Evolutionary conservation across 2,329 filamentous ascomycete species (phyloP).

Genomic region (Sporothrix luriei): DNA sequence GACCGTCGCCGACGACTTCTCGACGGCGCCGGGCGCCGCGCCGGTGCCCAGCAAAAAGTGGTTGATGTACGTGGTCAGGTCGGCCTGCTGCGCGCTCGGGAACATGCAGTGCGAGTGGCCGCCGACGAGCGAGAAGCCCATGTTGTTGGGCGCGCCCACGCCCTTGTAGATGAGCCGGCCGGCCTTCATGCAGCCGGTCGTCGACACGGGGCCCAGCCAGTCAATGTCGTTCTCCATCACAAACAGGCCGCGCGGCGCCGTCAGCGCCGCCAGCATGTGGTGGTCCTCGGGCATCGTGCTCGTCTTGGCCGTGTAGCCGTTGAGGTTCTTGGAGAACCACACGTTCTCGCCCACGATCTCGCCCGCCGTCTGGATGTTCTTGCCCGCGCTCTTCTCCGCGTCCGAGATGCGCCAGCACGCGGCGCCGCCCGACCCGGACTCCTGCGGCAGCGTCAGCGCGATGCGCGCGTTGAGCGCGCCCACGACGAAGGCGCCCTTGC

Average conservation of each 20-base stretch:
- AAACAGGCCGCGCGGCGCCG: constrained; percentile 58
- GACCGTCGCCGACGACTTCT: constrained; percentile 47
- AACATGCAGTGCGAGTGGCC: constrained; percentile 60
- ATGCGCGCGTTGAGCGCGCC: constrained; percentile 62
- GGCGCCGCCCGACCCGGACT: constrained; percentile 63
- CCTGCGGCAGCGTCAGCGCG: constrained; percentile 63
- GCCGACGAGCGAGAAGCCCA: constrained; percentile 60
- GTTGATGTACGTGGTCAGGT: constrained; percentile 58
- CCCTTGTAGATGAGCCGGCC: constrained; percentile 58
- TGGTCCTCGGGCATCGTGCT: constrained; percentile 58
- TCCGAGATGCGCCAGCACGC: constrained; percentile 63
- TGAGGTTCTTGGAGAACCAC: constrained; percentile 62
- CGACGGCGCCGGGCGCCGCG: constrained; percentile 42
- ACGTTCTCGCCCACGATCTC: constrained; percentile 55
- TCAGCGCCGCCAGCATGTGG: constrained; percentile 59
- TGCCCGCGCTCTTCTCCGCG: constrained; percentile 52
- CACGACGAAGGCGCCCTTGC: constrained; percentile 64
- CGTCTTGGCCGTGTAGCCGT: constrained; percentile 53
- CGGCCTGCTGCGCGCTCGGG: constrained; percentile 54
- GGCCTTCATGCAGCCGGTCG: constrained; percentile 61
- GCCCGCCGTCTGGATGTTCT: constrained; percentile 61
- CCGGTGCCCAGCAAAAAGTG: constrained; percentile 53
- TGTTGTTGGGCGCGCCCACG: constrained; percentile 55
- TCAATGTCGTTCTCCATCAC: constrained; percentile 62
- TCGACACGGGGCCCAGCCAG: constrained; percentile 61